phyloP scores from a whole-genome alignment of 768 basidiomycete species.

The Lentinus tigrinus region DNA sequence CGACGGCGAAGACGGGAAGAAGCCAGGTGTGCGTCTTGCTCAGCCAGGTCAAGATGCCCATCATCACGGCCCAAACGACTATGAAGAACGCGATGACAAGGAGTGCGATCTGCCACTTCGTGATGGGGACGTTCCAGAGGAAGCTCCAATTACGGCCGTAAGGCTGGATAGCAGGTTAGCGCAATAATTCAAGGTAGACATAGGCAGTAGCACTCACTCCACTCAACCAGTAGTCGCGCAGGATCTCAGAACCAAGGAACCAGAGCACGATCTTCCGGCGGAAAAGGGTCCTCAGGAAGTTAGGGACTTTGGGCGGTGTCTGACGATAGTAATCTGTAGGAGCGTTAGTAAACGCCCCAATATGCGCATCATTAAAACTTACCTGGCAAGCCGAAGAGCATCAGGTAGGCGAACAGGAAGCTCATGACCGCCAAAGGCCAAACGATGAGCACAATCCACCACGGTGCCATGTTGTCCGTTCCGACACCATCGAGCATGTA shows the following conservation, averaged over 20 bases:
- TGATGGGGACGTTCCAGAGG: slow-evolving; percentile 82
- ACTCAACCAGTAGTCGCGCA: slow-evolving; percentile 92
- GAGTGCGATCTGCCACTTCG: slow-evolving; percentile 80
- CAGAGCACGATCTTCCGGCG: slow-evolving; percentile 89
- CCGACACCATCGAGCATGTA: slow-evolving; percentile 62
- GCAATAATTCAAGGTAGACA: neutral
- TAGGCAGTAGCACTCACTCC: slow-evolving; percentile 52
- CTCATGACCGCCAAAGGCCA: slow-evolving; percentile 83
- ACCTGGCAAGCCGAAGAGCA: slow-evolving; percentile 88
- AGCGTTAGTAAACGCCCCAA: slow-evolving; percentile 5
- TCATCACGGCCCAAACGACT: slow-evolving; percentile 76
- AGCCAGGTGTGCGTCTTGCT: slow-evolving; percentile 96
- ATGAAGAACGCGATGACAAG: slow-evolving; percentile 85
- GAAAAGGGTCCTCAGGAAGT: slow-evolving; percentile 87
- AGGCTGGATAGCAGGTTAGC: slow-evolving; percentile 45
- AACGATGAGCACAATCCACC: slow-evolving; percentile 78
- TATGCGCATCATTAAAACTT: slow-evolving; percentile 20
- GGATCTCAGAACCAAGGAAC: slow-evolving; percentile 90
- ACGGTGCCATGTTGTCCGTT: slow-evolving; percentile 61
- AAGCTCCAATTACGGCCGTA: slow-evolving; percentile 95
- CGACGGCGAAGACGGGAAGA: slow-evolving; percentile 91
- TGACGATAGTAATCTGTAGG: slow-evolving; percentile 80
- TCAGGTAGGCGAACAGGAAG: slow-evolving; percentile 76
- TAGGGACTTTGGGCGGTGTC: slow-evolving; percentile 92
- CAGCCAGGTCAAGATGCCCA: slow-evolving; percentile 77